Percentiles rank a stretch among this genome's conserved stretches.
phyloP scores from a whole-genome alignment of 768 basidiomycete genomes.

The Boletus sp. region DNA sequence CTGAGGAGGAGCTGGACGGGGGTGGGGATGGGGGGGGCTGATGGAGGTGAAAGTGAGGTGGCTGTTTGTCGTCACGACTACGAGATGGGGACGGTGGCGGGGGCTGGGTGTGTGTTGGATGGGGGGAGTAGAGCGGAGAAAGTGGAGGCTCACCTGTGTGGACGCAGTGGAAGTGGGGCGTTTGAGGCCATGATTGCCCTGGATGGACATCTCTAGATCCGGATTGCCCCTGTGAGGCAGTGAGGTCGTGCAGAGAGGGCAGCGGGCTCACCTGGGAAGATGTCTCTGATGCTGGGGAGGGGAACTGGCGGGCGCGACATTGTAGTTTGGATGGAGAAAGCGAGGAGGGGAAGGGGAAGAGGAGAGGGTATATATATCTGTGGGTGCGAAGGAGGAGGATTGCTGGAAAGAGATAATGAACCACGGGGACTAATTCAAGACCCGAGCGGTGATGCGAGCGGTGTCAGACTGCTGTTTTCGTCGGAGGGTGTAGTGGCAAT shows the following conservation, averaged over 20 bases:
- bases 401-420: conserved; percentile 11
- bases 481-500: conserved; percentile 20
- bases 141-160: conserved; percentile 5
- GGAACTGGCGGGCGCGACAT: conserved; percentile 32
- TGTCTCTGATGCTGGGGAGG: conserved; percentile 52
- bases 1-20: conserved; percentile 29
- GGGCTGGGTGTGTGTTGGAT: background rate
- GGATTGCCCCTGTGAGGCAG: conserved; percentile 8
- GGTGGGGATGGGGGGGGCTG: conserved; percentile 24
- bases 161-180: background rate
- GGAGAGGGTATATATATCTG: conserved; percentile 14
- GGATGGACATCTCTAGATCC: conserved; percentile 24
- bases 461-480: conserved; percentile 4
- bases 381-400: conserved; percentile 1
- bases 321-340: background rate
- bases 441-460: conserved; percentile 23
- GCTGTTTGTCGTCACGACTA: background rate
- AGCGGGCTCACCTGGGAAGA: conserved; percentile 48
- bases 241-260: background rate
- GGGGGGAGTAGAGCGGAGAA: conserved; percentile 6
- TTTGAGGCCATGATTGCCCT: conserved; percentile 1
- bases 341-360: background rate
- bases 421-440: conserved; percentile 21
- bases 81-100: background rate
- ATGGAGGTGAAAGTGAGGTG: conserved; percentile 5